Evolutionary conservation across 2,329 filamentous ascomycete genomes (phyloP), one percentile per base, ranked within the genome.

Genomic region (Xylaria sp.): DNA sequence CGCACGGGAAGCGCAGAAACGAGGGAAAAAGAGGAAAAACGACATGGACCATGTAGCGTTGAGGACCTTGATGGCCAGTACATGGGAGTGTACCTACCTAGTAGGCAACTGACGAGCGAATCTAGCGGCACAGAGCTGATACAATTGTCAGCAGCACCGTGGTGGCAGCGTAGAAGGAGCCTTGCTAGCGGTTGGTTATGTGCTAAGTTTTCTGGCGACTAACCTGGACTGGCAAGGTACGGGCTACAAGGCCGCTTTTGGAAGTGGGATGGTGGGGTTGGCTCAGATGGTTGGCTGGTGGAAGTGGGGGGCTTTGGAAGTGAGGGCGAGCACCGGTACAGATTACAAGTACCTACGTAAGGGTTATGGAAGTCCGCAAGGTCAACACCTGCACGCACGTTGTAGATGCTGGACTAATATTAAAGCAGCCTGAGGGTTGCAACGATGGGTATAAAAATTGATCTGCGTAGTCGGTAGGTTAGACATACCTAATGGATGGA

Each of bases 11-110:
- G 39, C 19, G 29, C 45, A 40, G 48, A 19, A 6, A 39, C 3
- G 39, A 50, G n/a, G 44, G 38, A 49, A 34, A 43, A 56, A 57
- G 19, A 49, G 24, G 22, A 21, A 29, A 48, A 60, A 45, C 52
- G 43, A 50, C 54, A 55, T 57, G 48, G 52, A 44, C 21, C 37
- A 44, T 34, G 4, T n/a, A 54, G 54, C 52, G 47, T 9, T 53
- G 59, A 63, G 61, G 48, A 63, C 61, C 61, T 62, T 63, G 61
- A 63, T 63, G 61, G 59, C 38, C 56, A 56, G 29, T 2, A 22
- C n/a, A n/a, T n/a, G n/a, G n/a, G n/a, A n/a, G n/a, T n/a, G n/a
- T 39, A 17, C n/a, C 6, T 8, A 47, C 19, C 2, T 13, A 29
- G 24, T 9, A 29, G 9, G n/a, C n/a, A n/a, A n/a, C n/a, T n/a